Evolutionary conservation across 2,329 filamentous ascomycete species (phyloP), one percentile per base, ranked within the genome.

Genomic region (Penicillium corylophilum): DNA sequence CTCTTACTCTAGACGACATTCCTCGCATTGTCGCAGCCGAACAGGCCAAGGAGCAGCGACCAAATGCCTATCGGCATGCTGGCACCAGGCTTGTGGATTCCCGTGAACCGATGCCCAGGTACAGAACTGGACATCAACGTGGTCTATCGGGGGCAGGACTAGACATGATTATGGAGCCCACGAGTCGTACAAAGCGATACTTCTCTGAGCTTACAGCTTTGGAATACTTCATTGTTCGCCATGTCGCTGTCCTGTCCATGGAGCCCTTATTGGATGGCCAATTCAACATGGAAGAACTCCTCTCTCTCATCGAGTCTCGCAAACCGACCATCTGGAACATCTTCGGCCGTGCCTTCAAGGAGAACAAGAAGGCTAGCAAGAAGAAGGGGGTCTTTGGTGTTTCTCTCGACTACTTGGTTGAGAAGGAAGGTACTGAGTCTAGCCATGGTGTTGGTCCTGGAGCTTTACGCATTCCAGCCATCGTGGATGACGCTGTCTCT

Each of bases 261-360:
- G 90, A 96, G 60, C 91, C 94, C 6, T 80, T 97, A 71, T 80
- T 99, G 5, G 91, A 95, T 63, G 85, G 86, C 3, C 86, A 95
- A 62, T 97, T 97, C 72, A 89, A 87, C n/a, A 81, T 97, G 52
- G 94, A 97, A 60, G 94, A 99, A 67, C 79, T 99, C 1, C 82
- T 97, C 13, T 85, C 89, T 55, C 84, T 99, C 44, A 97, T 99
- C 56, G 94, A 99, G 72, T 90, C 90, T 2, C 87, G 90, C 66
- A 95, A 96, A 56, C 85, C 90, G 22, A 97, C 90, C 0, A 96
- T 99, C 74, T 99, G 94, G 94, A 94, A 93, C 71, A 96, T 96
- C 64, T 92, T 99, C 57, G 93, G 92, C 56, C 96, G 96, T 69
- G 93, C 92, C 1, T 96, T 97, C 68, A 94, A 90, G 61, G 89